A percentile compares a stretch with the other conserved stretches of the same genome.
These are phyloP conservation scores for Solanum ossicruentum DNA, from an alignment of 257 asterid species.

Conservation along the genomic window DNA sequence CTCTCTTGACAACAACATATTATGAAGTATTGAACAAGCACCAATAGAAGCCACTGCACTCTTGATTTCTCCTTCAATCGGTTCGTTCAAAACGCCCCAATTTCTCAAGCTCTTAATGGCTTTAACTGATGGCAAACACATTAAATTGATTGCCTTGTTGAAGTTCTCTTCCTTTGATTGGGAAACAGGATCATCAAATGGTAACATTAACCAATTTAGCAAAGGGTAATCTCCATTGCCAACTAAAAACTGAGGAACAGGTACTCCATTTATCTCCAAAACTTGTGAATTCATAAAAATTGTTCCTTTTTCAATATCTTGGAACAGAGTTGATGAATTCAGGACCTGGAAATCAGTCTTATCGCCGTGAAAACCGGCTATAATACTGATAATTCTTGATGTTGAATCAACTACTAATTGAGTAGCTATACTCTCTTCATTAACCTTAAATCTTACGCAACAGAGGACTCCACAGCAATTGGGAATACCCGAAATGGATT, in stretches of 20 bases:
- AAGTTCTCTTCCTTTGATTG: conserved; percentile 47
- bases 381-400: conserved; percentile 52
- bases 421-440: conserved; percentile 34
- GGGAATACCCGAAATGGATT: conserved; percentile 56
- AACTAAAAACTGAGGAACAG: conserved; percentile 39
- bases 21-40: conserved; percentile 74
- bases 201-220: conserved; percentile 60
- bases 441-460: conserved; percentile 37
- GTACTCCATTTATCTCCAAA: conserved; percentile 15
- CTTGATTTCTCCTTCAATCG: conserved; percentile 35
- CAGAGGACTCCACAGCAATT: conserved; percentile 65
- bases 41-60: conserved; percentile 60
- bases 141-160: conserved; percentile 23
- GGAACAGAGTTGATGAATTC: conserved; percentile 34
- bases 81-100: conserved; percentile 55
- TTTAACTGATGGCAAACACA: conserved; percentile 24
- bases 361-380: conserved; percentile 56
- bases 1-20: conserved; percentile 71
- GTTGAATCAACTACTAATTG: conserved; percentile 70
- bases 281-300: conserved; percentile 31
- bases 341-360: conserved; percentile 30
- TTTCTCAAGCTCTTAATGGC: conserved; percentile 49
- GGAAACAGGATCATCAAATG: conserved; percentile 22
- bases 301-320: conserved; percentile 33
- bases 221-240: conserved; percentile 48